These are phyloP conservation scores for Pseudopyricularia cyperi DNA, from an alignment of 2,329 filamentous ascomycete genomes.

Conservation along the genomic window DNA sequence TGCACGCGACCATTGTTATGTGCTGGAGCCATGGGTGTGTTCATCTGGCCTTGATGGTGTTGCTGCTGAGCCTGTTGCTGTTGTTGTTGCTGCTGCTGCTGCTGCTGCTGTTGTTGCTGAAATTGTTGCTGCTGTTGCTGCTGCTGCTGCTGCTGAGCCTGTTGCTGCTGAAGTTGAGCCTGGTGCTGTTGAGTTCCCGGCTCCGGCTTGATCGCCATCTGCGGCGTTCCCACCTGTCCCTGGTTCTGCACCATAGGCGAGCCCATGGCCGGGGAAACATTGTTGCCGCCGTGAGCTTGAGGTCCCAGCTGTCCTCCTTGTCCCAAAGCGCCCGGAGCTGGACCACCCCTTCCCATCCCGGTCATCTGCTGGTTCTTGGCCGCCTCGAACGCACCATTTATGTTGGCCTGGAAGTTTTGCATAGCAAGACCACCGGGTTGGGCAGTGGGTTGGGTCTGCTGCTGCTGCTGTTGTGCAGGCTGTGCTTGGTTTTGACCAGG, in stretches of 20 bases:
- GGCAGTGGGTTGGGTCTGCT: constrained; percentile 10
- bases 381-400: constrained; percentile 30
- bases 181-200: constrained; percentile 14
- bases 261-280: constrained; percentile 5
- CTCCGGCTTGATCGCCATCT: constrained; percentile 22
- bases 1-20: constrained; percentile 33
- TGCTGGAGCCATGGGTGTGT: constrained; percentile 7
- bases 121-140: constrained; percentile 8
- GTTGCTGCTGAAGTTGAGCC: constrained; percentile 9
- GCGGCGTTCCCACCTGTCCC: constrained; percentile 11
- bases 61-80: constrained; percentile 7
- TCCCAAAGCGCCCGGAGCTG: constrained; percentile 10
- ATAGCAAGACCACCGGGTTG: constrained; percentile 14
- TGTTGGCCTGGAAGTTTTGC: constrained; percentile 22
- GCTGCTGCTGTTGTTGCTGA: constrained; percentile 18
- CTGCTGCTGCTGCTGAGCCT: constrained; percentile 13
- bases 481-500: background rate
- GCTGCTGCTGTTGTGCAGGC: constrained; percentile 5
- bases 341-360: constrained; percentile 10
- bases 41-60: background rate
- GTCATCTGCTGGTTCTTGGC: constrained; percentile 28
- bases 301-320: constrained; percentile 13
- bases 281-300: constrained; percentile 8
- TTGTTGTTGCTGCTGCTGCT: constrained; percentile 18
- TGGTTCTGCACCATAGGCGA: constrained; percentile 11